phyloP scores from a whole-genome alignment of 2,329 filamentous ascomycete genomes.

The Botryotinia narcissicola region DNA sequence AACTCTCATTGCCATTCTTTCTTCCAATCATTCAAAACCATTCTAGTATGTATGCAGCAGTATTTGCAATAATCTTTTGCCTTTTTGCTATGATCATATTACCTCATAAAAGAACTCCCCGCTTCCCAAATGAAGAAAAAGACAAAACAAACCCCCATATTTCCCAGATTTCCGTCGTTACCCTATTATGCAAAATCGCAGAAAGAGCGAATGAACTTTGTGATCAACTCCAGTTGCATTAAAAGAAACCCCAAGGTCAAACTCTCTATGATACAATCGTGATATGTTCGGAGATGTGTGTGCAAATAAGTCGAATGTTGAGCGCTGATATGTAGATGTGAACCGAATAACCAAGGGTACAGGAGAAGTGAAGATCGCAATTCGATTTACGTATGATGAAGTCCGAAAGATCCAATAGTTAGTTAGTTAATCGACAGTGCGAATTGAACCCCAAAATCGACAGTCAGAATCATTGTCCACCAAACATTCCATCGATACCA shows the following conservation, averaged over 20 bases:
- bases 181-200: conserved; percentile 21
- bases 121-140: conserved; percentile 3
- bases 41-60: conserved; percentile 20
- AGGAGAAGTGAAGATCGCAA: conserved; percentile 6
- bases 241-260: conserved; percentile 12
- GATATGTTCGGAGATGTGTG: conserved; percentile 14
- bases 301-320: conserved; percentile 6
- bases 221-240: conserved; percentile 6
- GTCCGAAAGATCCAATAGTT: not conserved
- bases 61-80: conserved; percentile 14
- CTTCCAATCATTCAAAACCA: conserved; percentile 10
- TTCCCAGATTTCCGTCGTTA: conserved; percentile 15
- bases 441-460: not conserved
- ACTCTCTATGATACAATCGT: conserved; percentile 21
- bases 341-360: conserved; percentile 13
- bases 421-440: not conserved
- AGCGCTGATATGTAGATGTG: not conserved
- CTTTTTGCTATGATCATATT: conserved; percentile 9
- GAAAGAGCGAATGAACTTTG: conserved; percentile 14
- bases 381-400: conserved; percentile 2
- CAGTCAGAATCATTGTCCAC: conserved; percentile 16
- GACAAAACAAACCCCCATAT: conserved; percentile 5
- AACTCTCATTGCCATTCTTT: conserved; percentile 17
- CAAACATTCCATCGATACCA: conserved; percentile 29
- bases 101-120: conserved; percentile 13